These are phyloP conservation scores for Ceratobasidium sp. DNA, from an alignment of 1,284 basidiomycete species.

Conservation along the genomic window DNA sequence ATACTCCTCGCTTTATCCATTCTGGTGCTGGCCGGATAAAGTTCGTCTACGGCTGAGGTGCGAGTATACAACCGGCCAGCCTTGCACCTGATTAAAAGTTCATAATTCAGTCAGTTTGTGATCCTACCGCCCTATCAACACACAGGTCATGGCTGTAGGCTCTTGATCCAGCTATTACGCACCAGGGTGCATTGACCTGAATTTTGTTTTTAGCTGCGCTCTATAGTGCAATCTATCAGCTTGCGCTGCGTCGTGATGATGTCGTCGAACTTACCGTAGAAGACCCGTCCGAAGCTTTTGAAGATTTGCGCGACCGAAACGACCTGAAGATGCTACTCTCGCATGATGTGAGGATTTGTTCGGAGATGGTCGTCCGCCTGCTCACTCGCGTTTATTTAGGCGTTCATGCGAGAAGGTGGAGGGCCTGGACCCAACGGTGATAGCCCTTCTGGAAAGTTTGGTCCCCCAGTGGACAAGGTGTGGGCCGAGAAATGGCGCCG, in stretches of 20 bases:
- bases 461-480: constrained; percentile 74
- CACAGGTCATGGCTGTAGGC: constrained; percentile 87
- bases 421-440: constrained; percentile 1
- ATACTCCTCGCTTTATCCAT: constrained; percentile 90
- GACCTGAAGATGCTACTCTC: constrained; percentile 84
- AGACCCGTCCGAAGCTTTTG: constrained; percentile 95
- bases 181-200: not conserved
- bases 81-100: not conserved
- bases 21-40: constrained; percentile 91
- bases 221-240: constrained; percentile 85
- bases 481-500: constrained; percentile 84
- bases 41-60: constrained; percentile 85
- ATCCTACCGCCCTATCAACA: constrained; percentile 91
- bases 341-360: constrained; percentile 54
- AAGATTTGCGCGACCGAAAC: constrained; percentile 91
- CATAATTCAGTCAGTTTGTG: constrained; percentile 79
- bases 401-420: constrained; percentile 48
- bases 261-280: constrained; percentile 94
- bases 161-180: not conserved
- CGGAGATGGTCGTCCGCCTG: constrained; percentile 1
- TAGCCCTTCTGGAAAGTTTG: constrained; percentile 60
- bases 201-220: constrained; percentile 69
- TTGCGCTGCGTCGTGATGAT: constrained; percentile 67
- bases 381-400: constrained; percentile 13
- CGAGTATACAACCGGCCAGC: constrained; percentile 43